Percentiles rank a stretch among this genome's conserved stretches.
Conservation (phyloP, 306 rosid genomes). For the Prunus davidiana region DNA sequence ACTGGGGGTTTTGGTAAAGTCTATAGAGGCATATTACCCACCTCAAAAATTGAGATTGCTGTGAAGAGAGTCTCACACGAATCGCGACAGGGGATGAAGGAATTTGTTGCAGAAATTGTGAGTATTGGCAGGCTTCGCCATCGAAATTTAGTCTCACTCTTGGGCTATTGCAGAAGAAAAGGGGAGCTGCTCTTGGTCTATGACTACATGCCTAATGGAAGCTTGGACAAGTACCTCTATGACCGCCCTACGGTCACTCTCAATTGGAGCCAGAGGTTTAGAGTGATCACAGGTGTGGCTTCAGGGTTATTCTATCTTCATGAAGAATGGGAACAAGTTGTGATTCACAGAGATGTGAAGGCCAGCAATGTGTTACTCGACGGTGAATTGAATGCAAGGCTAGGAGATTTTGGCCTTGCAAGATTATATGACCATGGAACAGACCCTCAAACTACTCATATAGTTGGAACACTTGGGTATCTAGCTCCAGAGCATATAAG, state of each 20-base stretch:
- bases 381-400: neutral
- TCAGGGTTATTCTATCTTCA: neutral
- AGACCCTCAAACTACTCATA: neutral
- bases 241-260: neutral
- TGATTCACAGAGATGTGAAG: neutral
- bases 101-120: too few species aligned
- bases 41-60: constrained; percentile 10
- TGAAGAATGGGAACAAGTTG: neutral
- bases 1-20: constrained; percentile 24
- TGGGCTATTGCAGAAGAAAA: neutral
- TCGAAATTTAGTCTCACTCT: constrained; percentile 10
- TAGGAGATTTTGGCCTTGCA: neutral
- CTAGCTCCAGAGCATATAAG: neutral
- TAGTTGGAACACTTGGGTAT: constrained; percentile 1
- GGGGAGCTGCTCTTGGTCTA: neutral
- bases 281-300: neutral
- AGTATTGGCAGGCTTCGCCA: neutral
- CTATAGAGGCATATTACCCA: constrained; percentile 13
- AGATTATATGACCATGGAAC: neutral
- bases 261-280: neutral
- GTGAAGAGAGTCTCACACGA: constrained; percentile 19
- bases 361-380: neutral
- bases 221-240: neutral
- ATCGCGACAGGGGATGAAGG: constrained; percentile 21
- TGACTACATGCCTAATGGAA: neutral